These are phyloP conservation scores for Alternaria atra DNA, from an alignment of 2,329 filamentous ascomycete genomes.

Conservation along the genomic window DNA sequence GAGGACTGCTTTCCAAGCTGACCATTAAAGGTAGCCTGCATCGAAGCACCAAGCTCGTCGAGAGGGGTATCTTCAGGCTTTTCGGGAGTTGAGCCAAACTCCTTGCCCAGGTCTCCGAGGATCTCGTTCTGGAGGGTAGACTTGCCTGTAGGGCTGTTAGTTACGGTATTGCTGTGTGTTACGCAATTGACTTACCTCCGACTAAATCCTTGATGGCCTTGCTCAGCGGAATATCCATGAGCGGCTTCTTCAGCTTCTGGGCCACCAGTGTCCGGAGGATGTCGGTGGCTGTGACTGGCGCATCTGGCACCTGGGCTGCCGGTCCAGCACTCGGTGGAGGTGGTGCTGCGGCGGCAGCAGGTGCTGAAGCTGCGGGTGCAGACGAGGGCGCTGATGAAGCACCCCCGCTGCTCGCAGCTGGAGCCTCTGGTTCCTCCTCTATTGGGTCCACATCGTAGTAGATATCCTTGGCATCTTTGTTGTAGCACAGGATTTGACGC, in stretches of 20 bases:
- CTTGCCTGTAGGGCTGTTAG: constrained; percentile 71
- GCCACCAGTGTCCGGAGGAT: constrained; percentile 89
- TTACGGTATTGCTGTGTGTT: constrained; percentile 21
- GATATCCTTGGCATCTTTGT: constrained; percentile 99
- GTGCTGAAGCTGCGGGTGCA: constrained; percentile 60
- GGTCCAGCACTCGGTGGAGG: constrained; percentile 79
- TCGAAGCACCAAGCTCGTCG: constrained; percentile 91
- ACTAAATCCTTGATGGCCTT: constrained; percentile 99
- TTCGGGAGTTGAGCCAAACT: constrained; percentile 97
- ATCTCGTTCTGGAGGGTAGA: constrained; percentile 99
- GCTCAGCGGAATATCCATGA: constrained; percentile 86
- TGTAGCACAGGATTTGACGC: constrained; percentile 98
- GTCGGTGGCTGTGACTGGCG: constrained; percentile 86
- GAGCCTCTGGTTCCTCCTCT: constrained; percentile 74
- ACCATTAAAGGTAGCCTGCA: constrained; percentile 99
- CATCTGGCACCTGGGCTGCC: constrained; percentile 85
- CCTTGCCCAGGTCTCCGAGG: constrained; percentile 94
- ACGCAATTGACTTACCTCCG: constrained; percentile 73
- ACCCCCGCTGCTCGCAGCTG: constrained; percentile 56
- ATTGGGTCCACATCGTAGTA: constrained; percentile 98
- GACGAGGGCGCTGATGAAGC: constrained; percentile 56
- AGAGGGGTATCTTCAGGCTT: constrained; percentile 98
- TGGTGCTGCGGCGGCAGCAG: constrained; percentile 62
- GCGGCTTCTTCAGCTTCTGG: constrained; percentile 96
- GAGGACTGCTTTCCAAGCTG: constrained; percentile 97